phyloP scores from a whole-genome alignment of 2,329 filamentous ascomycete species.

The Pseudopyrenochaeta lycopersici region DNA sequence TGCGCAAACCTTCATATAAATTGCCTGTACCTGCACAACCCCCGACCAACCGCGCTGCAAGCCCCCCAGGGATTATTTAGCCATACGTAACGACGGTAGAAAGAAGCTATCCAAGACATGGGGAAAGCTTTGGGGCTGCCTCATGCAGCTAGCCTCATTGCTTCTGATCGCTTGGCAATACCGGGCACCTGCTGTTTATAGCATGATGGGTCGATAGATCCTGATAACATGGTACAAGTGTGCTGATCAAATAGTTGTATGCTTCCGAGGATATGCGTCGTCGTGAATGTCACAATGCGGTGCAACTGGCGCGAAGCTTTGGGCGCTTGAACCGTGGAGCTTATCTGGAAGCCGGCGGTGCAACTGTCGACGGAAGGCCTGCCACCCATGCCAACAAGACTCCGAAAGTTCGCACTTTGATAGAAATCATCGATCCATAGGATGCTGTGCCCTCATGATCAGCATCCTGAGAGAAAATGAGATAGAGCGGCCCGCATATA shows the following conservation, averaged over 20 bases:
- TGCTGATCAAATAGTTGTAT: neutral
- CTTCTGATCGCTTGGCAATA: neutral
- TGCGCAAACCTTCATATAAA: neutral
- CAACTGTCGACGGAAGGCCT: too few species aligned
- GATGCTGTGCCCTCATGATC: too few species aligned
- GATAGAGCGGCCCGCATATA: too few species aligned
- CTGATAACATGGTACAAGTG: neutral
- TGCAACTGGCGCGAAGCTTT: too few species aligned
- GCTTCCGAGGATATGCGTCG: too few species aligned
- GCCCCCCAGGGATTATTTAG: neutral
- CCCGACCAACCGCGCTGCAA: neutral
- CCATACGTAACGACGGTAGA: neutral
- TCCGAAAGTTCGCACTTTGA: too few species aligned
- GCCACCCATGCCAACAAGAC: too few species aligned
- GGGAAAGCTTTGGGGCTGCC: conserved; percentile 1
- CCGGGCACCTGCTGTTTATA: neutral
- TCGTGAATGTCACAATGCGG: too few species aligned
- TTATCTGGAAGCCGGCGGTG: too few species aligned
- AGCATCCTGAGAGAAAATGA: too few species aligned
- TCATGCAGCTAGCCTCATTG: neutral
- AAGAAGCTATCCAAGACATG: neutral
- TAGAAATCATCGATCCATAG: too few species aligned
- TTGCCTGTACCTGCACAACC: neutral
- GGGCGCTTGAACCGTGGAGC: too few species aligned
- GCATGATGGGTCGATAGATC: neutral